Evolutionary conservation across 352 stramenopile species (phyloP).

Genomic region (Phytophthora ramorum): DNA sequence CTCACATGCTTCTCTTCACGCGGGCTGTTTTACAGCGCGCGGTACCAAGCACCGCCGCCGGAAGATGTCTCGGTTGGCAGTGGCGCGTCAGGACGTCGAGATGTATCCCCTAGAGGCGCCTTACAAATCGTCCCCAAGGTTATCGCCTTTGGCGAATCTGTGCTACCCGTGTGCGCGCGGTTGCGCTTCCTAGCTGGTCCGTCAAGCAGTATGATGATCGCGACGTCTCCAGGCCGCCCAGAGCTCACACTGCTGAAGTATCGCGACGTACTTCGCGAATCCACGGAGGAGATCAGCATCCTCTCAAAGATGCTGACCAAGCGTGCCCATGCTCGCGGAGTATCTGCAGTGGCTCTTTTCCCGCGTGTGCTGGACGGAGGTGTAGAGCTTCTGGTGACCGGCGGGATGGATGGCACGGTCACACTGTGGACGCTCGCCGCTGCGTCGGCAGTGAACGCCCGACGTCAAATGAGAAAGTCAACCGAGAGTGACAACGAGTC

Average conservation of each 20-base stretch:
- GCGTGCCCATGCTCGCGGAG: slow-evolving; percentile 60
- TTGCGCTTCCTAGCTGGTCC: slow-evolving; percentile 56
- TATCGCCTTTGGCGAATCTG: slow-evolving; percentile 53
- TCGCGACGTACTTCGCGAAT: slow-evolving; percentile 54
- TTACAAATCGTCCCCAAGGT: slow-evolving; percentile 48
- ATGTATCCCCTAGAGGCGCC: slow-evolving; percentile 21
- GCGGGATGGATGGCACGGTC: slow-evolving; percentile 64
- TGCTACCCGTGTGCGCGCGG: slow-evolving; percentile 43
- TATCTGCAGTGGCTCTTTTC: slow-evolving; percentile 59
- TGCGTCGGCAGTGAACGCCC: slow-evolving; percentile 15
- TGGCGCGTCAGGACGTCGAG: slow-evolving; percentile 16
- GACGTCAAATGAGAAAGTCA: slow-evolving; percentile 12
- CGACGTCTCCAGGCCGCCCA: slow-evolving; percentile 35
- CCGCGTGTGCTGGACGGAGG: slow-evolving; percentile 48
- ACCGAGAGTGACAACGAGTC: slow-evolving; percentile 4
- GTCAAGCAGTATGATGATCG: slow-evolving; percentile 62
- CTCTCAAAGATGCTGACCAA: slow-evolving; percentile 61
- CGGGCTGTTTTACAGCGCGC: slow-evolving; percentile 56
- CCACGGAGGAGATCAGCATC: slow-evolving; percentile 55
- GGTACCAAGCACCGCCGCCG: slow-evolving; percentile 38
- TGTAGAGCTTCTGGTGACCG: slow-evolving; percentile 70
- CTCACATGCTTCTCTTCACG: slow-evolving; percentile 64
- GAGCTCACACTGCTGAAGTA: slow-evolving; percentile 67
- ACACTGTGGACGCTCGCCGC: slow-evolving; percentile 74
- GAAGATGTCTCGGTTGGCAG: slow-evolving; percentile 30